These are phyloP conservation scores for Aspergillus coremiiformis DNA, from an alignment of 495 filamentous ascomycete species.

Conservation along the genomic window DNA sequence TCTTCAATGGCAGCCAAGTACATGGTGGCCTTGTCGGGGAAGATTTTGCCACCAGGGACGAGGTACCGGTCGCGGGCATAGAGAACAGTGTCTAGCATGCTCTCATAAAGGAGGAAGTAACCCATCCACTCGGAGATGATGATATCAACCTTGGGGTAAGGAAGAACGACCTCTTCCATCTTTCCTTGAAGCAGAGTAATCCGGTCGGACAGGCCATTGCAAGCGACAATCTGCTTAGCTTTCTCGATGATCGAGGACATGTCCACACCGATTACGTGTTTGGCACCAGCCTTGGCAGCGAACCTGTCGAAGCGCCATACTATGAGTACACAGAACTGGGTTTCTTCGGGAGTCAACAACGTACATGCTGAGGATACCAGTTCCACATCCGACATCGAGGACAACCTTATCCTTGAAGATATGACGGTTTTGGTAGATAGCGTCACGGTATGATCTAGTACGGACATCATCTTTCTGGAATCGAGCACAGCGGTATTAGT, in stretches of 20 bases:
- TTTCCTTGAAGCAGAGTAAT: constrained; percentile 91
- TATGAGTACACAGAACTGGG: neutral
- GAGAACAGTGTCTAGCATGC: constrained; percentile 94
- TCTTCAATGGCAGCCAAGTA: constrained; percentile 85
- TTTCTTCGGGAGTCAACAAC: constrained; percentile 16
- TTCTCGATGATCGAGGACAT: constrained; percentile 96
- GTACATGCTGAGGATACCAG: constrained; percentile 79
- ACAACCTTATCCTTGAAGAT: constrained; percentile 97
- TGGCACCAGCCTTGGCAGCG: constrained; percentile 85
- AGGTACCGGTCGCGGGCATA: constrained; percentile 92
- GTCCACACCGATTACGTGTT: constrained; percentile 93
- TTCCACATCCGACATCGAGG: constrained; percentile 96
- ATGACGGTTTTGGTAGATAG: constrained; percentile 91
- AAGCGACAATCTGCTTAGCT: constrained; percentile 81
- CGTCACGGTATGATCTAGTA: constrained; percentile 89
- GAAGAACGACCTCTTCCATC: constrained; percentile 91
- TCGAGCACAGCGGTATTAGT: constrained; percentile 6
- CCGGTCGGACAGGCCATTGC: constrained; percentile 72
- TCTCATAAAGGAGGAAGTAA: constrained; percentile 96
- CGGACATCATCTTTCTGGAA: constrained; percentile 94
- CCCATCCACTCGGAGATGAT: constrained; percentile 99
- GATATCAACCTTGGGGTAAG: constrained; percentile 87
- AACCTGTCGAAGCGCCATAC: constrained; percentile 56
- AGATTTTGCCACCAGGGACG: constrained; percentile 72
- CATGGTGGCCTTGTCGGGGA: constrained; percentile 84